Percentiles rank a stretch among this genome's conserved stretches.
phyloP scores from a whole-genome alignment of 2,329 filamentous ascomycete genomes.

The Fusarium agapanthi region DNA sequence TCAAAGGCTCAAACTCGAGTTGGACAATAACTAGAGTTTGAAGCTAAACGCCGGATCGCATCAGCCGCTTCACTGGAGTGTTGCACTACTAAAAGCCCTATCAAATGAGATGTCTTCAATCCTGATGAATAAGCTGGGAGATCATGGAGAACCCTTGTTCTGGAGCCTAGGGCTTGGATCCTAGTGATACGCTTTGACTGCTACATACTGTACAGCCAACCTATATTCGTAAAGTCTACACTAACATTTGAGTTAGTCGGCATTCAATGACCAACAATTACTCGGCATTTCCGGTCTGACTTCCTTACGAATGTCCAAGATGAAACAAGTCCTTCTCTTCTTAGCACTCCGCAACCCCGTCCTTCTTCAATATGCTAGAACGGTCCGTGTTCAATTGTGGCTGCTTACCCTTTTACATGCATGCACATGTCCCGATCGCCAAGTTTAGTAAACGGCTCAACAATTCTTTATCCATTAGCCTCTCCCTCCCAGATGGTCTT shows the following conservation, averaged over 20 bases:
- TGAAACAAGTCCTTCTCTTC: not conserved
- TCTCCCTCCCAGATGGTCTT: not conserved
- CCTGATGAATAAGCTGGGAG: not conserved
- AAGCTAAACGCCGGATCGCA: not conserved
- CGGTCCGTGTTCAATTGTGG: not conserved
- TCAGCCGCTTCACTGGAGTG: not conserved
- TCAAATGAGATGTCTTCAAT: not conserved
- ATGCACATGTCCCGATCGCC: not conserved
- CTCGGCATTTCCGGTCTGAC: not conserved
- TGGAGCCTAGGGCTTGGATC: not conserved
- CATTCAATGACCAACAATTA: not conserved
- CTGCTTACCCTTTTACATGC: not conserved
- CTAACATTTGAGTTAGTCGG: not conserved
- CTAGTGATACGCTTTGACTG: not conserved
- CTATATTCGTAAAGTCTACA: not conserved
- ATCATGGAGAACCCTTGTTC: not conserved
- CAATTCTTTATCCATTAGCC: not conserved
- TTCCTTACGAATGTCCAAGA: not conserved
- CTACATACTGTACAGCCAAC: not conserved
- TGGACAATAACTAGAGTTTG: slow-evolving; percentile 7
- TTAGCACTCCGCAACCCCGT: not conserved
- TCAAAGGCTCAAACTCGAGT: not conserved
- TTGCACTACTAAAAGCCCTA: not conserved
- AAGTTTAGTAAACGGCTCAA: not conserved
- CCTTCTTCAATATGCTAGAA: not conserved